A percentile compares a stretch with the other conserved stretches of the same genome.
These are phyloP conservation scores for Lodderomyces margitis DNA, from an alignment of 1,139 yeast genomes.

Conservation along the genomic window DNA sequence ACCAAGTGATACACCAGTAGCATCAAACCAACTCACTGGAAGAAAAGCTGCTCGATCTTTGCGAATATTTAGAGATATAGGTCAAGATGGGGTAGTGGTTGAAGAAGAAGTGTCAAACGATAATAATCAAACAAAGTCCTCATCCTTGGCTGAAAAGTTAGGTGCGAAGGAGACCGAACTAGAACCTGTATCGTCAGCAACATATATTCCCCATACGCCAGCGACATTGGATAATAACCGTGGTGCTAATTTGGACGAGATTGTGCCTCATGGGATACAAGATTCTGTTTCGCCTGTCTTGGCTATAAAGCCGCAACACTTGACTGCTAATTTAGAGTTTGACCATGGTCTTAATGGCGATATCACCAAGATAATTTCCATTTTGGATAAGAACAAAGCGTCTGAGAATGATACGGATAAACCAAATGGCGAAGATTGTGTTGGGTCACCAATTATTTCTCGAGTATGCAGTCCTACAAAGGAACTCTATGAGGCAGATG, in stretches of 20 bases:
- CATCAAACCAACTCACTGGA: conserved; percentile 19
- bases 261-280: conserved; percentile 6
- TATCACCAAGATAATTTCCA: conserved; percentile 25
- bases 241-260: conserved; percentile 4
- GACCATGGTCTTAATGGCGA: conserved; percentile 33
- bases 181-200: conserved; percentile 34
- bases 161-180: conserved; percentile 7
- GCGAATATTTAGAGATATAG: conserved; percentile 26
- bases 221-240: conserved; percentile 10
- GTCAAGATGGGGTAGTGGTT: conserved; percentile 7
- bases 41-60: conserved; percentile 42
- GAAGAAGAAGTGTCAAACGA: conserved; percentile 5
- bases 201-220: conserved; percentile 34
- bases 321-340: conserved; percentile 38
- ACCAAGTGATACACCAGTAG: neutral
- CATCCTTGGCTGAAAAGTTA: conserved; percentile 6
- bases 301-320: conserved; percentile 24
- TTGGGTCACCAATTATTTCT: conserved; percentile 8
- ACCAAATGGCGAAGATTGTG: conserved; percentile 8
- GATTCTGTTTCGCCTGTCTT: conserved; percentile 11
- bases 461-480: conserved; percentile 13
- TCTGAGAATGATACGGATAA: conserved; percentile 6
- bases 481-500: conserved; percentile 3
- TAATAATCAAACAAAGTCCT: neutral
- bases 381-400: conserved; percentile 7